A percentile compares a stretch with the other conserved stretches of the same genome.
These are phyloP conservation scores for Tylopilus sp. DNA, from an alignment of 768 basidiomycete species.

Conservation along the genomic window DNA sequence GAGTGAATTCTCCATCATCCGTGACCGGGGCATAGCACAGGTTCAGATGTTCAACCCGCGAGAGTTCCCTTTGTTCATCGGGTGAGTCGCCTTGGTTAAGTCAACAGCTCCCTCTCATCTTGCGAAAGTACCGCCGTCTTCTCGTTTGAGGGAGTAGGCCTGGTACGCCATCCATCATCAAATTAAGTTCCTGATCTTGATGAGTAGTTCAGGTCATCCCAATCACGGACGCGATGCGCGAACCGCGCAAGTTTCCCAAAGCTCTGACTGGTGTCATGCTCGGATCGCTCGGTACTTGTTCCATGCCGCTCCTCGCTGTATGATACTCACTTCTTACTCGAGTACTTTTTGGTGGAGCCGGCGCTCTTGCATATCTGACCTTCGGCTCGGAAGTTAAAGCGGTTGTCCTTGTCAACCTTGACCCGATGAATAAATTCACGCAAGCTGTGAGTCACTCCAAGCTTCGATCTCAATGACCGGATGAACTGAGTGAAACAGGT, in stretches of 20 bases:
- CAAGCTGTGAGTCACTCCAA: slow-evolving; percentile 67
- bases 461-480: slow-evolving; percentile 7
- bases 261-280: slow-evolving; percentile 90
- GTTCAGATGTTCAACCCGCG: slow-evolving; percentile 84
- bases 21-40: slow-evolving; percentile 66
- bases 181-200: not conserved
- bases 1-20: slow-evolving; percentile 75
- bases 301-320: not conserved
- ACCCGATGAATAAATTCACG: slow-evolving; percentile 78
- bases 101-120: slow-evolving; percentile 2
- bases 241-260: slow-evolving; percentile 88
- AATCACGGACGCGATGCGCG: slow-evolving; percentile 95
- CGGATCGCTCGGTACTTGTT: slow-evolving; percentile 61
- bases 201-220: slow-evolving; percentile 68
- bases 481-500: slow-evolving; percentile 40
- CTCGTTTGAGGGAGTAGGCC: slow-evolving; percentile 95
- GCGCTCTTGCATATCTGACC: slow-evolving; percentile 80
- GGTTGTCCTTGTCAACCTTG: slow-evolving; percentile 92
- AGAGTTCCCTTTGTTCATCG: slow-evolving; percentile 90
- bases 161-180: slow-evolving; percentile 46
- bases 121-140: slow-evolving; percentile 85
- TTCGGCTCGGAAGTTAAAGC: slow-evolving; percentile 88
- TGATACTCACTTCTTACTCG: slow-evolving; percentile 8
- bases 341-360: slow-evolving; percentile 87
- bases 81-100: slow-evolving; percentile 44